Conservation (phyloP, 352 stramenopile genomes). For the Plasmopara muralis region DNA sequence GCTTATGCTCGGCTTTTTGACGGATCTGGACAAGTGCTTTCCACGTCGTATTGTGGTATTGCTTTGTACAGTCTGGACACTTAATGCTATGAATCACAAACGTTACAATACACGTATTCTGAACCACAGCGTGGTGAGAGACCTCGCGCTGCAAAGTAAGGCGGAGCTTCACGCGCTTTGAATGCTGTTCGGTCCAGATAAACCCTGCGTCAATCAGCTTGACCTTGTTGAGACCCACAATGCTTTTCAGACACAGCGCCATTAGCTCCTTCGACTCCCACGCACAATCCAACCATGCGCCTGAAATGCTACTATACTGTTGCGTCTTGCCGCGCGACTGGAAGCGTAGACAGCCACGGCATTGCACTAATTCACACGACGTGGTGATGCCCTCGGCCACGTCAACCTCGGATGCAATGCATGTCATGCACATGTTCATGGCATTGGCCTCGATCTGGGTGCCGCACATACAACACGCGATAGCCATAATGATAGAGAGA, state of each 20-base stretch:
- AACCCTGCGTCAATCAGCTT: conserved; percentile 76
- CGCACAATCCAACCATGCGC: conserved; percentile 52
- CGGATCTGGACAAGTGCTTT: conserved; percentile 66
- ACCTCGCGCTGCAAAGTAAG: conserved; percentile 67
- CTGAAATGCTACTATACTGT: conserved; percentile 26
- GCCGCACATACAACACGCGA: conserved; percentile 56
- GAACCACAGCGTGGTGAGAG: conserved; percentile 57
- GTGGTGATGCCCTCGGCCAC: conserved; percentile 64
- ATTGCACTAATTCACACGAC: conserved; percentile 47
- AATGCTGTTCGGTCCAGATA: conserved; percentile 82
- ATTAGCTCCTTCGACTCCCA: conserved; percentile 74
- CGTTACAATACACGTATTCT: conserved; percentile 59
- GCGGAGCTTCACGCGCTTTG: conserved; percentile 68
- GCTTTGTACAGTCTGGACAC: conserved; percentile 67
- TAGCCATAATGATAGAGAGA: too few relatives aligned
- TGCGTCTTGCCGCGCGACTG: conserved; percentile 45
- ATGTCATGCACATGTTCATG: conserved; percentile 74
- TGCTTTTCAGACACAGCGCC: conserved; percentile 70
- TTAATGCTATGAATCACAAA: conserved; percentile 58
- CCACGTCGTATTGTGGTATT: conserved; percentile 69
- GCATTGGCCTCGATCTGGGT: conserved; percentile 65
- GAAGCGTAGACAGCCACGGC: conserved; percentile 60
- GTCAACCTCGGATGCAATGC: conserved; percentile 60
- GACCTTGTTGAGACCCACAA: conserved; percentile 50
- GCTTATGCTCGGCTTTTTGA: conserved; percentile 69